Evolutionary conservation across 257 asterid genomes (phyloP), one percentile per base, ranked within the genome.

Genomic region (Rauvolfia tetraphylla): DNA sequence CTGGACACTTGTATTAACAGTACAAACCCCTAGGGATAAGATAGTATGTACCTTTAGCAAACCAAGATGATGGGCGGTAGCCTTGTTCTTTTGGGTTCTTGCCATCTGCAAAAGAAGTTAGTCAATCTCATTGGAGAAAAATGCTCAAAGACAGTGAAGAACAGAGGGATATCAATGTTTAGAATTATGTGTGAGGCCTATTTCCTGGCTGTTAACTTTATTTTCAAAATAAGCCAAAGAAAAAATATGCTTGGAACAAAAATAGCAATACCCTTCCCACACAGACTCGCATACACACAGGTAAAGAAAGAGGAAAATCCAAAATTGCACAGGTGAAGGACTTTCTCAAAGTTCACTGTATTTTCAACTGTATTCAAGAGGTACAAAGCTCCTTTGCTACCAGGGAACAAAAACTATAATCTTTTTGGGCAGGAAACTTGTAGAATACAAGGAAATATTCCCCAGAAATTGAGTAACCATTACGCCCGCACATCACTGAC

Each of bases 31-130:
- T 11, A 66, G 1, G 11, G 20, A 29, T 9, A 73, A 38, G 44
- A 41, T 13, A 68, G 41, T 44, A 44, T 65, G 68, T 83, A 95
- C 99, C 98, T 95, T 95, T 71, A 95, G 87, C 88, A 90, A 81
- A 59, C 99, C 99, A 78, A 95, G 93, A 80, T 95, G 99, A 85
- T 95, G 96, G 54, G 99, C 96, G 5, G 99, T 95, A 8, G 99
- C 99, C 85, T 95, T 91, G 84, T 95, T 95, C 83, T 95, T 95
- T 87, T 95, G 99, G 57, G 99, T 95, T 83, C 84, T 92, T 54
- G 97, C 96, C 99, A 95, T 95, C 99, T 95, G 88, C 82, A 89
- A 81, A 48, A 79, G 75, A 72, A 42, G 54, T 27, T 17, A 44
- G 57, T n/a, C 54, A 72, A 66, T 68, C 61, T 65, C 70, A 73